Base-by-base conservation (phyloP, 192 early-diverging fungal species). In the Rhizophagus prolifer region DNA sequence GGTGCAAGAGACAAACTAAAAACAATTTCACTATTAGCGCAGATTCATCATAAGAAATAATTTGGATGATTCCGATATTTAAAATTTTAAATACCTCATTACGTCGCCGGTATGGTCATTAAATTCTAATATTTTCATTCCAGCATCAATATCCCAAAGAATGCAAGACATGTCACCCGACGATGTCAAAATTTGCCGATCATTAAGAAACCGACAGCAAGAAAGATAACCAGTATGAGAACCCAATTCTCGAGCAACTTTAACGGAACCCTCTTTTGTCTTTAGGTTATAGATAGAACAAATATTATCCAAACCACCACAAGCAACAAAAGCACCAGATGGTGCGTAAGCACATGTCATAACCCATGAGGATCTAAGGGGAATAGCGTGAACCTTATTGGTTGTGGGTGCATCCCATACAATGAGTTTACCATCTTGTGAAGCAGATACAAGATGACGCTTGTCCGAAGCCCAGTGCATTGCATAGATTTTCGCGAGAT, bases 301-400 rank as follows among this genome's bases (percentile, higher is more conserved):
- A 78, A 99, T 92, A 85, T 99, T 99, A 86, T 99, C 98, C 70
- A 99, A 90, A 77, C 98, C 98, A 84, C 98, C 98, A 84, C 98
- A 99, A 60, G 98, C 98, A 25, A 99, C 98, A 86, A 96, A 97
- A 83, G 94, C 95, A 30, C 98, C 96, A 12, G 96, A 97, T 7
- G 98, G 98, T 59, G 98, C 95, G 75, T 98, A 99, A 4, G 98
- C 96, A 79, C 97, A 98, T 31, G 98, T 98, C 98, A 99, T 99
- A 80, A 99, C 97, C 98, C 98, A 99, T 14, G 97, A 98, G 3
- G 98, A 99, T 13, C 95, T 93, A 69, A 99, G 83, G 1, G 98
- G 98, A 79, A 99, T 98, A 23, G 98, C 97, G 83, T 98, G 95
- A 38, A 98, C 94, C 85, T 99, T 99, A 90, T 99, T 99, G 70